Conservation (phyloP, 192 early-diverging fungal genomes). For the Backusella sp. region DNA sequence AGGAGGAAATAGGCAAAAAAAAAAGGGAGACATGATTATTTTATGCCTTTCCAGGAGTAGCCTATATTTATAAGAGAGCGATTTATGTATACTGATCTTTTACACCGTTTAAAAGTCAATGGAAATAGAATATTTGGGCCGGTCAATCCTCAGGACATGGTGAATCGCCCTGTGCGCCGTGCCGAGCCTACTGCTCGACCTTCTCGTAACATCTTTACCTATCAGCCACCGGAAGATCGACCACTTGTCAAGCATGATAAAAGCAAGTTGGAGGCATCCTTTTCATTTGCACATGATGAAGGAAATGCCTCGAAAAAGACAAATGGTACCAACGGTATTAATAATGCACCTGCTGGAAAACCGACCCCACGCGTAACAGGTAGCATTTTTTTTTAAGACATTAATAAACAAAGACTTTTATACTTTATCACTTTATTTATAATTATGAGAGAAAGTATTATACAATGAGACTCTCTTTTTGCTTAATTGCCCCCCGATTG, state of each 20-base stretch:
- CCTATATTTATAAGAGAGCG: background rate
- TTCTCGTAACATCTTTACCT: constrained; percentile 31
- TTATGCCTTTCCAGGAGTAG: background rate
- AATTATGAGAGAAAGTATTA: background rate
- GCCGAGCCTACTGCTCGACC: constrained; percentile 11
- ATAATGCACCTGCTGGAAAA: background rate
- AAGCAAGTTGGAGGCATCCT: constrained; percentile 7
- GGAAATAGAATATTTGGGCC: constrained; percentile 27
- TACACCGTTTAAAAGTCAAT: constrained; percentile 5
- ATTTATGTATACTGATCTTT: background rate
- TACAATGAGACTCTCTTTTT: background rate
- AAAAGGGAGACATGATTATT: background rate
- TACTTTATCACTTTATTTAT: background rate
- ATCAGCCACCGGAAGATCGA: constrained; percentile 16
- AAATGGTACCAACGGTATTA: background rate
- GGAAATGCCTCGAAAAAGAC: background rate
- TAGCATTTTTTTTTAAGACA: background rate
- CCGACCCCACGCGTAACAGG: background rate
- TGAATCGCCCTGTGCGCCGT: background rate
- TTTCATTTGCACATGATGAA: constrained; percentile 19
- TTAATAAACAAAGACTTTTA: background rate
- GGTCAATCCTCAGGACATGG: constrained; percentile 24
- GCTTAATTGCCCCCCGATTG: constrained; percentile 5
- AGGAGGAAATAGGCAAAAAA: background rate
- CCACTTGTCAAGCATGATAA: constrained; percentile 26